Base-by-base conservation (phyloP, 2,329 filamentous ascomycete genomes). In the Verticillium dahliae region DNA sequence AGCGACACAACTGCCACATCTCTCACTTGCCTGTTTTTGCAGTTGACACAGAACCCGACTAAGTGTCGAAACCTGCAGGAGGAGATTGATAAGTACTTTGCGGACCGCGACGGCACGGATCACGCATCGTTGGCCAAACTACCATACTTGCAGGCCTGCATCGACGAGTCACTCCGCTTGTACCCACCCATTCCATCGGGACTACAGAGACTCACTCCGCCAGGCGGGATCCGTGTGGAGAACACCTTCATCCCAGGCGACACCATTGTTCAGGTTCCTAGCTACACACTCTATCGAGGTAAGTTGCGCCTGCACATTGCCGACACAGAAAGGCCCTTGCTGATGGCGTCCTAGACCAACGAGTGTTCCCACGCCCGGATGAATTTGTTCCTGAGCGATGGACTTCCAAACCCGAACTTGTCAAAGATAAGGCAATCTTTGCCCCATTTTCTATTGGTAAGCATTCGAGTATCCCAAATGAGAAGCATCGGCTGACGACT, bases 141-240 rank as follows among this genome's bases (percentile, higher is more conserved):
- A 31, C 60, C 62, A 13, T 68, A 71, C 50, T 69, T 78, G 7
- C 69, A 74, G 54, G 76, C 72, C 2, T 67, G 69, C 39, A 74
- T 80, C 56, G 71, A 80, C 55, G 78, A 80, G 62, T 58, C 73
- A 0, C 67, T 78, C 35, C 69, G 77, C 0, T 64, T 79, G 3
- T 67, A 74, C 45, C 76, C 76, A 1, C 66, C 76, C 1, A 71
- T 77, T 0, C 72, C 73, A 0, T 69, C 69, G 1, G 75, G 74
- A 1, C 34, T 73, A 4, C 70, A 72, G 52, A 66, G 78, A 1
- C 62, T 72, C 33, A 77, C 77, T 2, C 75, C 77, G 0, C 69
- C 71, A 0, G 69, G 76, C 41, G 78, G 78, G 1, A 61, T 75
- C n/a, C 62, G 63, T 3, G 67, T 79, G 6, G 73, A 67, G 0